phyloP scores from a whole-genome alignment of 2,329 filamentous ascomycete species.

The Nemania bipapillata region DNA sequence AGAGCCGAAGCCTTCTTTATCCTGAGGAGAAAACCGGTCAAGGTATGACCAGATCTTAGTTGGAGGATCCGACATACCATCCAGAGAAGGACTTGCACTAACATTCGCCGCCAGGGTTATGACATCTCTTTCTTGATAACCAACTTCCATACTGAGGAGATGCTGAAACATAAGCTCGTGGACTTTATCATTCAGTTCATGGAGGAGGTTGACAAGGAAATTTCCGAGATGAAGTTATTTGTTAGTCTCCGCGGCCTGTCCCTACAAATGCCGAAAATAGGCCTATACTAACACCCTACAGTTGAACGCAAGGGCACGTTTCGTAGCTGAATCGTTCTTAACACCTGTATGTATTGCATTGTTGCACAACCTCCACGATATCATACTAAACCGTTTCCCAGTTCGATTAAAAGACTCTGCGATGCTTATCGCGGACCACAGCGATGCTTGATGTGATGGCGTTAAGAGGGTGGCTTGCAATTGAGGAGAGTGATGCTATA shows the following conservation, averaged over 20 bases:
- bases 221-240: conserved; percentile 99
- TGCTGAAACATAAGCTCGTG: conserved; percentile 98
- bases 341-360: conserved; percentile 77
- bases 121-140: conserved; percentile 99
- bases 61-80: background rate
- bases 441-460: conserved; percentile 26
- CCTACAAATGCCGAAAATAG: background rate
- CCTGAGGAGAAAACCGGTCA: conserved; percentile 90
- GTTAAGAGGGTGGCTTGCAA: conserved; percentile 22
- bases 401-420: conserved; percentile 34
- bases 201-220: conserved; percentile 99
- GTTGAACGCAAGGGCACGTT: conserved; percentile 96
- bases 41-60: conserved; percentile 64
- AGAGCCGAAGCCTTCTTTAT: conserved; percentile 98
- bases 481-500: background rate
- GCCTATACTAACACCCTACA: conserved; percentile 57
- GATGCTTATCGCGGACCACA: conserved; percentile 19
- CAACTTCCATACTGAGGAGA: conserved; percentile 97
- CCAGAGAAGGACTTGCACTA: conserved; percentile 1
- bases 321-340: conserved; percentile 97
- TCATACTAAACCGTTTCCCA: conserved; percentile 21
- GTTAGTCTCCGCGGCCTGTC: conserved; percentile 64
- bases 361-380: background rate
- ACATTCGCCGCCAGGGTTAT: conserved; percentile 73
- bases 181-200: conserved; percentile 99